These are phyloP conservation scores for Arachis stenosperma DNA, from an alignment of 306 rosid genomes.

Conservation along the genomic window DNA sequence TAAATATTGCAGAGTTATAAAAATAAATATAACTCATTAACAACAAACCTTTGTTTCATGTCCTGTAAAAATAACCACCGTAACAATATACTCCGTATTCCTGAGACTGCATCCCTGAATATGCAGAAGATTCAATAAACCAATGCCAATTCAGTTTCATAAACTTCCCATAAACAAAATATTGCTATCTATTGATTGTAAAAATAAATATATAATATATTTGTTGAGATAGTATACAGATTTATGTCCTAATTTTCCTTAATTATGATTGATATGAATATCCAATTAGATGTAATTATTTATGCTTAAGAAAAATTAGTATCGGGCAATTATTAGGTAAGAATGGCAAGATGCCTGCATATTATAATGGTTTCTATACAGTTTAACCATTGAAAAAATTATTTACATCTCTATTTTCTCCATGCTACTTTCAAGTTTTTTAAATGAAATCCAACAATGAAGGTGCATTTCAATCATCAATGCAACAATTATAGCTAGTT, in stretches of 20 bases:
- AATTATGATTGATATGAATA: too few species aligned
- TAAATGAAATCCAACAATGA: conserved; percentile 13
- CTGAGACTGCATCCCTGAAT: conserved; percentile 98
- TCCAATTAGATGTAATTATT: too few species aligned
- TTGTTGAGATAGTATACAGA: background rate
- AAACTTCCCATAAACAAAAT: conserved; percentile 12
- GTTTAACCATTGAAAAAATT: too few species aligned
- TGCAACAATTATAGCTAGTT: conserved; percentile 17
- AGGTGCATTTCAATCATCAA: conserved; percentile 32
- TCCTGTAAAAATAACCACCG: conserved; percentile 89
- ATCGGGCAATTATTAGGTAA: too few species aligned
- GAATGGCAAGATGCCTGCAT: too few species aligned
- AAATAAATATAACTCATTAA: conserved; percentile 32
- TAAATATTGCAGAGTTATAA: background rate
- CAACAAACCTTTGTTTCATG: conserved; percentile 90
- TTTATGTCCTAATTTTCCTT: too few species aligned
- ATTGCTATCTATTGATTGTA: conserved; percentile 25
- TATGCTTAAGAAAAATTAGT: too few species aligned
- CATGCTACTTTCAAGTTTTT: too few species aligned
- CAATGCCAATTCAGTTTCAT: conserved; percentile 30
- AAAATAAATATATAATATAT: conserved; percentile 13
- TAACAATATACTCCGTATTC: conserved; percentile 93
- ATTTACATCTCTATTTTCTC: too few species aligned
- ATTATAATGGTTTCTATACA: too few species aligned
- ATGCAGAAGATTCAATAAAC: conserved; percentile 32